phyloP scores from a whole-genome alignment of 768 basidiomycete species.

The Tylopilus rubrobrunneus region DNA sequence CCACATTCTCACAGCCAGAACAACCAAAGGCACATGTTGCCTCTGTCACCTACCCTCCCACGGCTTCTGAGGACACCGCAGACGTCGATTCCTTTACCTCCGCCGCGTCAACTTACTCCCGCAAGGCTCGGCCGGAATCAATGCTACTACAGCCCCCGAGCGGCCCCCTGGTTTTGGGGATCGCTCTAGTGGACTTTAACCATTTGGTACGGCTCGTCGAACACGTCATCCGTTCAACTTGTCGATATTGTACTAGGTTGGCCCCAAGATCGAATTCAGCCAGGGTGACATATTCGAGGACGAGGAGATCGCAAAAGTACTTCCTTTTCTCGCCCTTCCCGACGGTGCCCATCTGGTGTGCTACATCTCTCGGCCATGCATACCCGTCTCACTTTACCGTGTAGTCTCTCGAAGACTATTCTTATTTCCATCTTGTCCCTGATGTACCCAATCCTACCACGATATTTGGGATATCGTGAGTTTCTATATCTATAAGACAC shows the following conservation, averaged over 20 bases:
- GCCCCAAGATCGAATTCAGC: conserved; percentile 86
- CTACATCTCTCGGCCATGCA: neutral
- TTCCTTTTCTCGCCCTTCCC: conserved; percentile 94
- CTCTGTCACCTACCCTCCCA: conserved; percentile 59
- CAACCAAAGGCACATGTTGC: conserved; percentile 32
- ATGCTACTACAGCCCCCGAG: conserved; percentile 56
- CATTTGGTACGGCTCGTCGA: conserved; percentile 61
- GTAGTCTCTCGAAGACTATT: conserved; percentile 73
- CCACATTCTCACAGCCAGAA: conserved; percentile 33
- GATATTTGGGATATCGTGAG: conserved; percentile 91
- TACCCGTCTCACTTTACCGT: conserved; percentile 8
- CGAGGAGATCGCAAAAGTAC: conserved; percentile 76
- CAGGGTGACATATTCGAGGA: conserved; percentile 78
- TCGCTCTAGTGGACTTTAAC: conserved; percentile 94
- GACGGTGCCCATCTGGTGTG: conserved; percentile 92
- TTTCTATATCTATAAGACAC: neutral
- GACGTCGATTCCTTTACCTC: conserved; percentile 61
- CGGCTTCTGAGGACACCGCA: conserved; percentile 39
- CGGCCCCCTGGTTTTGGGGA: conserved; percentile 70
- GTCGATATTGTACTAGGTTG: conserved; percentile 52
- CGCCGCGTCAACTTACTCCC: conserved; percentile 49
- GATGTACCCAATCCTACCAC: conserved; percentile 69
- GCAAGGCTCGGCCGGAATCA: conserved; percentile 77
- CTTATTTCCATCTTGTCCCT: conserved; percentile 90
- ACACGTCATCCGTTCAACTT: conserved; percentile 8